phyloP scores from a whole-genome alignment of 345 rosid genomes.

The Microthlaspi erraticum region DNA sequence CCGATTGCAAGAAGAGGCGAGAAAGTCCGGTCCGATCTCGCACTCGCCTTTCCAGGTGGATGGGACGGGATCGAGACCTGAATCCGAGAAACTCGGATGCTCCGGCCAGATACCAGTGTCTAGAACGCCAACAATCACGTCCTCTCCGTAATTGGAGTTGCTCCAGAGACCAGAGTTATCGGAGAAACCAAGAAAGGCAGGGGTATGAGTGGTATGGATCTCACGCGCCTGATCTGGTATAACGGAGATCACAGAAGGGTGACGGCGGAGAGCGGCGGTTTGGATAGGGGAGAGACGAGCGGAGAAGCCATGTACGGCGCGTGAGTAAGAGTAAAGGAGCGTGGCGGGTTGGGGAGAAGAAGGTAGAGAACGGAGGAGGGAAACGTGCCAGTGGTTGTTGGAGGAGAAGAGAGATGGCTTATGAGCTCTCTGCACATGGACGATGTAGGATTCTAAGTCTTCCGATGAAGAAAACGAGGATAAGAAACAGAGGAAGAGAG shows the following conservation, averaged over 20 bases:
- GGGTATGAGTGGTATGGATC: slow-evolving; percentile 88
- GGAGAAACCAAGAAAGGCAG: slow-evolving; percentile 72
- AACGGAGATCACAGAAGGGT: slow-evolving; percentile 67
- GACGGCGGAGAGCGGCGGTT: slow-evolving; percentile 48
- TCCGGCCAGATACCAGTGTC: slow-evolving; percentile 94
- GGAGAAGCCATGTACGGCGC: slow-evolving; percentile 75
- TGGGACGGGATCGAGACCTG: slow-evolving; percentile 58
- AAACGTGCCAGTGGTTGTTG: slow-evolving; percentile 67
- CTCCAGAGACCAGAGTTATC: slow-evolving; percentile 69
- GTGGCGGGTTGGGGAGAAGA: slow-evolving; percentile 56
- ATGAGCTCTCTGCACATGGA: slow-evolving; percentile 63
- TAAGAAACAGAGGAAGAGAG: slow-evolving; percentile 40
- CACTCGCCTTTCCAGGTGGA: slow-evolving; percentile 71
- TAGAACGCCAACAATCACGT: slow-evolving; percentile 74
- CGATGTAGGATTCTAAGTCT: slow-evolving; percentile 56
- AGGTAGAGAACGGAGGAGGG: slow-evolving; percentile 66
- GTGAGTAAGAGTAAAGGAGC: slow-evolving; percentile 73
- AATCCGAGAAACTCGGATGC: slow-evolving; percentile 67
- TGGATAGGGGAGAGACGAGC: slow-evolving; percentile 66
- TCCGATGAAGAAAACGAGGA: slow-evolving; percentile 34
- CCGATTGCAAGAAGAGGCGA: slow-evolving; percentile 65
- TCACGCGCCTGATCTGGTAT: slow-evolving; percentile 67
- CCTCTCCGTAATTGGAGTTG: slow-evolving; percentile 67
- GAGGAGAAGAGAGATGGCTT: slow-evolving; percentile 71
- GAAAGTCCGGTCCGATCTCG: slow-evolving; percentile 64